Evolutionary conservation across 2,329 filamentous ascomycete genomes (phyloP), one percentile per base, ranked within the genome.

Genomic region (Trichoderma sp.): DNA sequence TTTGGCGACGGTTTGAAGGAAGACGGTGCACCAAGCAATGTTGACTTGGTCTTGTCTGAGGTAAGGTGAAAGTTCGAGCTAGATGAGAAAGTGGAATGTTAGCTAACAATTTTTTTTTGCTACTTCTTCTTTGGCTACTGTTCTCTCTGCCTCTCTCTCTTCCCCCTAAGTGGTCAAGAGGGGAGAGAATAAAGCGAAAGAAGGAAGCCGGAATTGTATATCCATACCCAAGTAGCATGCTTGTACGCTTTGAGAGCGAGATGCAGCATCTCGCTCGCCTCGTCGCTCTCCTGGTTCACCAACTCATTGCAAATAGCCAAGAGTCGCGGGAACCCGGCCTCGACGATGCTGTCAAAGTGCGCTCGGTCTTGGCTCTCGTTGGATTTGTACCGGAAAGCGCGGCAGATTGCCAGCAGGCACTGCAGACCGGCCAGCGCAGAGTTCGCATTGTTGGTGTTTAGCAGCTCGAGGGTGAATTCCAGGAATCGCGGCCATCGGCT

Each of bases 201-300:
- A n/a, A 6, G 6, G 47, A 19, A 61, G 31, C 31, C 19, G 27
- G 37, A 49, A 52, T 24, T 16, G 72, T 72, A 67, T 49, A 69
- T 77, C 47, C 69, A 33, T 78, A 97, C 92, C 86, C 96, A 99
- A 76, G 96, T 97, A 59, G 96, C 94, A 83, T 99, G 95, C 83
- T 99, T 99, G 83, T 97, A 99, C 47, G 94, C 91, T 85, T 99
- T 99, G 77, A 99, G 87, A 68, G 96, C 93, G 70, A 96, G 91
- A 78, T 96, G 92, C 74, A 99, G 85, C 92, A 99, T 98, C 83
- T 98, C 96, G 70, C 93, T 95, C 21, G 95, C 96, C 81, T 99
- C 96, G 74, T 96, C 85, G 78, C 93, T 97, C 77, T 92, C 92
- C 83, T 98, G 94, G 74, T 93, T 91, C 57, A 97, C 91, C 75